Percentiles rank a stretch among this genome's conserved stretches.
Evolutionary conservation across 2,329 filamentous ascomycete species (phyloP).

Genomic region (Cercospora citrullina): DNA sequence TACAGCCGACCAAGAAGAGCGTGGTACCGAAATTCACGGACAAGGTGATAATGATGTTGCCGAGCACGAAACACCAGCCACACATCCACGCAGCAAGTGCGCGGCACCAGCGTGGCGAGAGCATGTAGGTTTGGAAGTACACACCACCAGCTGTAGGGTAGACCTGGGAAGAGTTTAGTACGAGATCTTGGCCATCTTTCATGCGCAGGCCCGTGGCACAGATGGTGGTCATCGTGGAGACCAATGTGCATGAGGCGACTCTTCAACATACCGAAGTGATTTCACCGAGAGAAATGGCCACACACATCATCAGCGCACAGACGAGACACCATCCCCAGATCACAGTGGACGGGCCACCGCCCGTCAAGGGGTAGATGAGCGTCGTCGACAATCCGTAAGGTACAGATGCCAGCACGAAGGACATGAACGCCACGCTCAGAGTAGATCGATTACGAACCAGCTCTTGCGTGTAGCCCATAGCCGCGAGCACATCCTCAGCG

Average conservation of each 20-base stretch:
- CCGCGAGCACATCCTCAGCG: constrained; percentile 63
- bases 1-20: constrained; percentile 55
- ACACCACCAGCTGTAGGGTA: constrained; percentile 65
- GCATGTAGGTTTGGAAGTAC: constrained; percentile 78
- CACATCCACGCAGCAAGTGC: constrained; percentile 68
- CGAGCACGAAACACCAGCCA: constrained; percentile 74
- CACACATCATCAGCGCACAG: constrained; percentile 68
- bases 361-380: constrained; percentile 64
- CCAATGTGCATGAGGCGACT: background rate
- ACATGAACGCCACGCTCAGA: constrained; percentile 71
- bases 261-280: constrained; percentile 59
- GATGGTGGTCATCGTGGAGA: background rate
- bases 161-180: constrained; percentile 26
- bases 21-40: constrained; percentile 75
- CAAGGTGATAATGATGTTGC: constrained; percentile 80
- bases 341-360: constrained; percentile 67
- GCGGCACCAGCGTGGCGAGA: constrained; percentile 62
- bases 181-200: background rate
- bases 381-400: constrained; percentile 73
- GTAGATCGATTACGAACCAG: constrained; percentile 65
- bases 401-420: constrained; percentile 72
- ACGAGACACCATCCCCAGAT: constrained; percentile 73
- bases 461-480: constrained; percentile 67
- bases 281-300: constrained; percentile 69
- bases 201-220: background rate